Evolutionary conservation across 768 basidiomycete genomes (phyloP), one percentile per base, ranked within the genome.

Genomic region (Brasilioporus rufonigricans): DNA sequence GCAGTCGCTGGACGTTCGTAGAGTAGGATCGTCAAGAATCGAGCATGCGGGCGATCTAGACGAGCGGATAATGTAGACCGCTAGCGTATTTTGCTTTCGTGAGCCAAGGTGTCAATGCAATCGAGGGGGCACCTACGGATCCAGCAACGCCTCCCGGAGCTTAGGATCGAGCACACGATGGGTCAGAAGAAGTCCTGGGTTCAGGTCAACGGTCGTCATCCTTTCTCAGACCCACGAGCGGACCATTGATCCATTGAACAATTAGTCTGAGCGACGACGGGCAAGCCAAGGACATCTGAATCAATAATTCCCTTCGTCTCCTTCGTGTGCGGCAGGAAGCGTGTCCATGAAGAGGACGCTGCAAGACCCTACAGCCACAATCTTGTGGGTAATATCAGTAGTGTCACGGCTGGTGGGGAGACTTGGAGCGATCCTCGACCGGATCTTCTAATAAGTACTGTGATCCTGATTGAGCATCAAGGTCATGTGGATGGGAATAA

Each of bases 1-100:
- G 74, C 68, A 71, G 81, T 82, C 44, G 68, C 66, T 27, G 77
- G 74, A 64, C 78, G 71, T 61, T 81, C 76, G 61, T 78, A 77
- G 23, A 80, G 76, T 73, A 55, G 35, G 26, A 19, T 21, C 54
- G 31, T 19, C 40, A n/a, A 38, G 11, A 39, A 57, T 27, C 32
- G 43, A n/a, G 29, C 24, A 23, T 12, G 36, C 14, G 12, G 11
- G 13, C 23, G 40, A 58, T 46, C 44, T 29, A 6, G 35, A 5
- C n/a, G 1, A 38, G 31, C 14, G n/a, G 32, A 35, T 36, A 18
- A 40, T 31, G 31, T 47, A 19, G 14, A n/a, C 38, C 21, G 10
- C 39, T 36, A 14, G 40, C n/a, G 8, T 21, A 19, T 31, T 29
- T 24, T 19, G 23, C 21, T 10, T 23, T 14, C 27, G 7, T n/a